Evolutionary conservation across 768 basidiomycete genomes (phyloP).

Genomic region (Cyathus striatus): DNA sequence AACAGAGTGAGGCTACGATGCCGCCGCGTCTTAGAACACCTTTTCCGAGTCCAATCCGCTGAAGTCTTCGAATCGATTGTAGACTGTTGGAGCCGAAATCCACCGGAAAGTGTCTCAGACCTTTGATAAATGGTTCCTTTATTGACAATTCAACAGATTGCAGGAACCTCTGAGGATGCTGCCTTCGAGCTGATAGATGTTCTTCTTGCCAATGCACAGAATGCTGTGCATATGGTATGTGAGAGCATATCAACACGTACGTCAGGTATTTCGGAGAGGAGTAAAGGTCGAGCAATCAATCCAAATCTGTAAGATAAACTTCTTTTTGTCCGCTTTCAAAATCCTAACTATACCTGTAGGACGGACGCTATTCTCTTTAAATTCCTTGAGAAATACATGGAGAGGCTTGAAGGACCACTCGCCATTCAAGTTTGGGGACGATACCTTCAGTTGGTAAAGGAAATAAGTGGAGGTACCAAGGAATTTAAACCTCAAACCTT

Average conservation of each 20-base stretch:
- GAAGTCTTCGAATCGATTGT: slow-evolving; percentile 84
- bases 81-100: slow-evolving; percentile 72
- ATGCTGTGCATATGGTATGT: slow-evolving; percentile 83
- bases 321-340: background rate
- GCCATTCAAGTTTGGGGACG: slow-evolving; percentile 91
- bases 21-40: slow-evolving; percentile 75
- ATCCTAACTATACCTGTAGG: slow-evolving; percentile 31
- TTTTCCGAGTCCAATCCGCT: slow-evolving; percentile 74
- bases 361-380: slow-evolving; percentile 69
- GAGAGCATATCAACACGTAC: slow-evolving; percentile 71
- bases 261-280: slow-evolving; percentile 49
- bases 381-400: slow-evolving; percentile 85
- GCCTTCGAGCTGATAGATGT: slow-evolving; percentile 83
- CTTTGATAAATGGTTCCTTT: background rate
- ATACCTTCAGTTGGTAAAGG: slow-evolving; percentile 73
- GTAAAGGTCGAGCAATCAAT: slow-evolving; percentile 55
- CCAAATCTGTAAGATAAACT: slow-evolving; percentile 56
- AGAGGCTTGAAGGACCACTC: slow-evolving; percentile 81
- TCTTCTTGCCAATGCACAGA: slow-evolving; percentile 80
- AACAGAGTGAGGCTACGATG: slow-evolving; percentile 63
- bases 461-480: slow-evolving; percentile 58
- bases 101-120: slow-evolving; percentile 30
- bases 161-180: slow-evolving; percentile 36
- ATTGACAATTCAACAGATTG: slow-evolving; percentile 21
- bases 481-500: slow-evolving; percentile 72